phyloP scores from a whole-genome alignment of 495 filamentous ascomycete species.

The Aspergillus kassunensis region DNA sequence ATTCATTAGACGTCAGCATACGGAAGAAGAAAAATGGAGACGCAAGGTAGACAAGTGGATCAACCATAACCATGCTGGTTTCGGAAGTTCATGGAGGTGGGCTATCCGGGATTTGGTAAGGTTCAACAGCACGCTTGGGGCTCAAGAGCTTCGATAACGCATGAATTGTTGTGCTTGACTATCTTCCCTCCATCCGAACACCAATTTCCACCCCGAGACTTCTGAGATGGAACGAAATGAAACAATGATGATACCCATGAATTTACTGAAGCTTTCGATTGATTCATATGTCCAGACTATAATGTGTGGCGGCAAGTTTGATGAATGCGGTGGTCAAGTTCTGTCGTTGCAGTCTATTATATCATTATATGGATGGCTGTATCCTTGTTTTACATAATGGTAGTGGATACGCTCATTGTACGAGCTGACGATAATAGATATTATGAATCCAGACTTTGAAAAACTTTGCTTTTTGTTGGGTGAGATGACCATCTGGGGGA shows the following conservation, averaged over 20 bases:
- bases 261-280: conserved; percentile 10
- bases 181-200: too few relatives aligned
- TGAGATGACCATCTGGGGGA: not conserved
- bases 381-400: conserved; percentile 4
- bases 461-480: not conserved
- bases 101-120: conserved; percentile 47
- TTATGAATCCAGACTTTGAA: not conserved
- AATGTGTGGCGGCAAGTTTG: conserved; percentile 8
- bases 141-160: conserved; percentile 12
- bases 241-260: conserved; percentile 17
- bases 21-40: conserved; percentile 89
- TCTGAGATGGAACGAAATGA: conserved; percentile 1
- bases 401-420: conserved; percentile 8
- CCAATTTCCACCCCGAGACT: not conserved
- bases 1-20: conserved; percentile 81
- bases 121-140: conserved; percentile 21
- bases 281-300: conserved; percentile 3
- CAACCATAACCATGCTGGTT: conserved; percentile 40
- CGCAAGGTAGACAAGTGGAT: conserved; percentile 78
- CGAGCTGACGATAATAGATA: conserved; percentile 8
- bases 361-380: conserved; percentile 6
- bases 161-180: conserved; percentile 10
- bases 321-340: not conserved
- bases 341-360: not conserved
- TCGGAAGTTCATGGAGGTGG: conserved; percentile 52